Evolutionary conservation across 163 green algal species (phyloP).

Genomic region (Chloromonas sp.): DNA sequence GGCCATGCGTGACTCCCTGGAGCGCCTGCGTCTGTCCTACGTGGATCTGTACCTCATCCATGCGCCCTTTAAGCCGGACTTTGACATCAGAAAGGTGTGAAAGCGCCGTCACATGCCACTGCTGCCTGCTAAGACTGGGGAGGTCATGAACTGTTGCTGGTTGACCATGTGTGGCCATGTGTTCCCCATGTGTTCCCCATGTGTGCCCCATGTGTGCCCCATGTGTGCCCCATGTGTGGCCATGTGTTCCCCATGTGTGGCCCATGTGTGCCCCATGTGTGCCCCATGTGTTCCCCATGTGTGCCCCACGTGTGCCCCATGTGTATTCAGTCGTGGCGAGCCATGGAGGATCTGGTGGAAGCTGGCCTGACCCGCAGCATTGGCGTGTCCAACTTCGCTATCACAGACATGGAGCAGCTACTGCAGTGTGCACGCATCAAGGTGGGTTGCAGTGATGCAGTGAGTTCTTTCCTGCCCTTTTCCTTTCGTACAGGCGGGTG

Average conservation of each 20-base stretch:
- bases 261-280: background rate
- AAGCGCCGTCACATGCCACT: background rate
- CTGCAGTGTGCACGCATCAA: background rate
- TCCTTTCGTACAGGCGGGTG: too few species aligned
- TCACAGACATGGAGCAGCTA: background rate
- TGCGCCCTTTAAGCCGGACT: background rate
- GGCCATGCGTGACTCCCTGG: background rate
- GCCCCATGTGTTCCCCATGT: background rate
- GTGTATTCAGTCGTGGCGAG: slow-evolving; percentile 1
- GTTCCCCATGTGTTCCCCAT: background rate
- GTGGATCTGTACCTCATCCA: slow-evolving; percentile 10
- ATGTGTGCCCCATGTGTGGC: background rate
- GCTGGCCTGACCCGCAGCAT: background rate
- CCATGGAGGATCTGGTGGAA: slow-evolving; percentile 4
- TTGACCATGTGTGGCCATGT: background rate
- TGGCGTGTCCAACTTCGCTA: slow-evolving; percentile 2
- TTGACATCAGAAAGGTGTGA: background rate
- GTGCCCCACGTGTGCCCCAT: background rate
- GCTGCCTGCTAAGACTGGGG: background rate
- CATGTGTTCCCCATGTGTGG: background rate
- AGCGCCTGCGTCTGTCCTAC: background rate
- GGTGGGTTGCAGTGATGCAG: background rate
- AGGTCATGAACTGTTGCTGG: background rate
- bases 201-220: background rate
- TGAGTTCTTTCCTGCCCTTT: too few species aligned